A percentile compares a stretch with the other conserved stretches of the same genome.
Conservation (phyloP, 176 grass and related monocot species). For the Raddia guianensis region DNA sequence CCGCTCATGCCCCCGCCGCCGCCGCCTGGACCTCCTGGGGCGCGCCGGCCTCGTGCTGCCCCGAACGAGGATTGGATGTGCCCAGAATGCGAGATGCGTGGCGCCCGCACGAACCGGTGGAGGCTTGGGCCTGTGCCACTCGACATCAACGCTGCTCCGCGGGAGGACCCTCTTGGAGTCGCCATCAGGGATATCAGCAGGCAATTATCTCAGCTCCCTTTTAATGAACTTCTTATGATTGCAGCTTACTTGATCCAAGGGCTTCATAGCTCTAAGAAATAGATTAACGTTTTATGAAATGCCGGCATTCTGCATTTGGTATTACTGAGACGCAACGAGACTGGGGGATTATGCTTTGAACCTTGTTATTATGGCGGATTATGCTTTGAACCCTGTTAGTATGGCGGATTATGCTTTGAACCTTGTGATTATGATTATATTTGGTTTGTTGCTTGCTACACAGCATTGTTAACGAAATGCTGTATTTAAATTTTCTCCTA, state of each 20-base stretch:
- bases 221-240: constrained; percentile 3
- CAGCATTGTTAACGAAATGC: not conserved
- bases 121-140: constrained; percentile 60
- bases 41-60: constrained; percentile 39
- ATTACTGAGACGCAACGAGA: not conserved
- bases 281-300: constrained; percentile 3
- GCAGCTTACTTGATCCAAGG: not conserved
- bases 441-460: constrained; percentile 24
- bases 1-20: constrained; percentile 35
- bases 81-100: constrained; percentile 64
- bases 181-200: constrained; percentile 41
- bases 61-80: constrained; percentile 88
- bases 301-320: not conserved
- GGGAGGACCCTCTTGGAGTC: constrained; percentile 49
- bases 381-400: constrained; percentile 13
- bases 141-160: constrained; percentile 82
- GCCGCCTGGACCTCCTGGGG: constrained; percentile 31
- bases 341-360: not conserved
- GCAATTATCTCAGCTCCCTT: constrained; percentile 45
- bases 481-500: constrained; percentile 18
- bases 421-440: constrained; percentile 14
- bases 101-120: constrained; percentile 69
- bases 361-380: constrained; percentile 34
- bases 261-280: constrained; percentile 1
- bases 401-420: constrained; percentile 18